Percentiles rank a stretch among this genome's conserved stretches.
Conservation (phyloP, 768 basidiomycete species). For the Rhizopogon vinicolor region DNA sequence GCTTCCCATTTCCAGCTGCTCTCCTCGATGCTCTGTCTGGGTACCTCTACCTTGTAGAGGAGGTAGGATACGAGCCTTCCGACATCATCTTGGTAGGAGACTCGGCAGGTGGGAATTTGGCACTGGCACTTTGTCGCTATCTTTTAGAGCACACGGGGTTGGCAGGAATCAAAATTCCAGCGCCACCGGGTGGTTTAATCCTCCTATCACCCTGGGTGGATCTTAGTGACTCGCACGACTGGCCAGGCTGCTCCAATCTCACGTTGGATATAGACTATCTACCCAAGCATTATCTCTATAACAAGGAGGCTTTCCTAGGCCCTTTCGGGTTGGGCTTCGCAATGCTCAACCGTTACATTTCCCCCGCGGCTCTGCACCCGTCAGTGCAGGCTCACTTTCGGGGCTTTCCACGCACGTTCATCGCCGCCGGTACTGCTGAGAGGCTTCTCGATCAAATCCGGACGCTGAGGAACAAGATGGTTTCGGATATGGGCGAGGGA, state of each 20-base stretch:
- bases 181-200: constrained; percentile 43
- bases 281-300: constrained; percentile 21
- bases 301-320: constrained; percentile 41
- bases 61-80: constrained; percentile 49
- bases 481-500: constrained; percentile 40
- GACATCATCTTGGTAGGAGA: constrained; percentile 70
- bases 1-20: constrained; percentile 68
- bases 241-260: constrained; percentile 33
- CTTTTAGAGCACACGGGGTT: constrained; percentile 47
- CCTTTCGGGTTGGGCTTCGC: constrained; percentile 42
- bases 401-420: constrained; percentile 58
- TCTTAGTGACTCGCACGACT: constrained; percentile 32
- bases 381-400: constrained; percentile 37
- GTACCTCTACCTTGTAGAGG: constrained; percentile 63
- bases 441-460: constrained; percentile 48
- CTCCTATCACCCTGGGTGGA: constrained; percentile 57
- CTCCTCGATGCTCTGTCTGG: constrained; percentile 72
- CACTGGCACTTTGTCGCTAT: constrained; percentile 57
- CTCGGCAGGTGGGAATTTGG: constrained; percentile 66
- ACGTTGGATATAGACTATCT: constrained; percentile 28
- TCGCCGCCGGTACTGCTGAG: constrained; percentile 55
- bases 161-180: constrained; percentile 17
- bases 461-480: constrained; percentile 45
- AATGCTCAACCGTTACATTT: constrained; percentile 49
- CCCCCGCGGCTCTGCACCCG: constrained; percentile 46